A percentile compares a stretch with the other conserved stretches of the same genome.
Conservation (phyloP, 139 green algal species). For the Parachlorella kessleri region DNA sequence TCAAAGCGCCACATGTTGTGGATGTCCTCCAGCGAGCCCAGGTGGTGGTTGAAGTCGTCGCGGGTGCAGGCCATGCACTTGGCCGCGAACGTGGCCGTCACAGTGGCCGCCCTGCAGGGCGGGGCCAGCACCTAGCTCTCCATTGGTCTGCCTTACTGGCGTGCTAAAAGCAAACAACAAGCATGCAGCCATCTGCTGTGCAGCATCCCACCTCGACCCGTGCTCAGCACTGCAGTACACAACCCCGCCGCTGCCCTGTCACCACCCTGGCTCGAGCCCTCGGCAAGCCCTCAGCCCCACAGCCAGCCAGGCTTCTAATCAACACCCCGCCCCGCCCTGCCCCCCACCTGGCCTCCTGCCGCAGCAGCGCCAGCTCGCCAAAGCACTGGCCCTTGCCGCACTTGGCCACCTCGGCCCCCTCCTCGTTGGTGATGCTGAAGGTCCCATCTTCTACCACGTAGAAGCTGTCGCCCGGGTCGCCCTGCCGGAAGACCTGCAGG, state of each 20-base stretch:
- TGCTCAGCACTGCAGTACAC: too few species aligned
- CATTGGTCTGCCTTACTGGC: too few species aligned
- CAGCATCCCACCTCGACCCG: too few species aligned
- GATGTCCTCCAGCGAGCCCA: constrained; percentile 76
- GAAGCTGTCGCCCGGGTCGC: constrained; percentile 75
- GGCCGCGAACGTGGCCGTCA: constrained; percentile 27
- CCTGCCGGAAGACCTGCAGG: constrained; percentile 35
- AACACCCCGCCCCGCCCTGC: too few species aligned
- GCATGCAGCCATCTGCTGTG: too few species aligned
- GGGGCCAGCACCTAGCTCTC: background rate
- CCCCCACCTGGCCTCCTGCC: constrained; percentile 49
- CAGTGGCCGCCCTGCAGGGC: constrained; percentile 43
- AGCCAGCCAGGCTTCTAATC: too few species aligned
- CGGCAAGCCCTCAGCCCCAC: too few species aligned
- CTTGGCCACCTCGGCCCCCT: constrained; percentile 51
- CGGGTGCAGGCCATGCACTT: constrained; percentile 66
- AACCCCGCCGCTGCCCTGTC: too few species aligned
- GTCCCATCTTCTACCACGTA: constrained; percentile 85
- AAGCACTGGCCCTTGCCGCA: constrained; percentile 85
- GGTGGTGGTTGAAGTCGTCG: constrained; percentile 67
- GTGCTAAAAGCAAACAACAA: too few species aligned
- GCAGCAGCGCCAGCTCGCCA: constrained; percentile 88
- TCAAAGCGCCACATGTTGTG: constrained; percentile 87
- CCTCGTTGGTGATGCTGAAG: constrained; percentile 73
- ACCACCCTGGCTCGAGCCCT: too few species aligned